These are phyloP conservation scores for Cryptococcus hybrid DNA, from an alignment of 1,284 basidiomycete genomes.

Conservation along the genomic window DNA sequence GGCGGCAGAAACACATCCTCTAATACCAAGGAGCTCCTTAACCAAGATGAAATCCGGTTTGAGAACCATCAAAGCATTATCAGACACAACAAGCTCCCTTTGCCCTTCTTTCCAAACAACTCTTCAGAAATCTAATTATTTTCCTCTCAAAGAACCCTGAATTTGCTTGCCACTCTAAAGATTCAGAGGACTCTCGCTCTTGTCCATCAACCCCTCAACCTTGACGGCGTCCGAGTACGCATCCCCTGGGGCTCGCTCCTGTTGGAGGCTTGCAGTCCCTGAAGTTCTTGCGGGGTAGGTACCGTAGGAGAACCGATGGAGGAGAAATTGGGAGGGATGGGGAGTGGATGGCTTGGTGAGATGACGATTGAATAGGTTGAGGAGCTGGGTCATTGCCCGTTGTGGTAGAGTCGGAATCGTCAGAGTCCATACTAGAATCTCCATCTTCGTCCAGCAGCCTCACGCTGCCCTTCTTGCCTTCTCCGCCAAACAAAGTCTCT, in stretches of 20 bases:
- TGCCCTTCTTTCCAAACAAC: no score
- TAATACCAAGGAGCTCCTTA: no score
- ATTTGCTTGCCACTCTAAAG: slow-evolving; percentile 6
- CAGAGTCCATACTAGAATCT: slow-evolving; percentile 58
- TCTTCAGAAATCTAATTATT: no score
- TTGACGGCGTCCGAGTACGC: slow-evolving; percentile 59
- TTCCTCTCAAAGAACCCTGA: no score
- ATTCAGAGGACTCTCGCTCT: slow-evolving; percentile 67
- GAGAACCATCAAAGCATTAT: no score
- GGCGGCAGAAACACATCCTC: no score
- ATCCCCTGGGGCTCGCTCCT: slow-evolving; percentile 57
- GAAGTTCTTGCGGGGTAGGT: slow-evolving; percentile 34
- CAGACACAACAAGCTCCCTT: no score
- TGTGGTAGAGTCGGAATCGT: slow-evolving; percentile 60
- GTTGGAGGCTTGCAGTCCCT: slow-evolving; percentile 8
- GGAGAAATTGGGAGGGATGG: slow-evolving; percentile 32
- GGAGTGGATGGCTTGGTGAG: background rate
- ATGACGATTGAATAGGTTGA: slow-evolving; percentile 3
- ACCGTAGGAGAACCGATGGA: slow-evolving; percentile 44
- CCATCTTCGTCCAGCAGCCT: slow-evolving; percentile 52
- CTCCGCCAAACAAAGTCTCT: slow-evolving; percentile 8
- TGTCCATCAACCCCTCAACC: slow-evolving; percentile 69
- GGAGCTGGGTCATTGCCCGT: slow-evolving; percentile 49
- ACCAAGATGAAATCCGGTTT: no score
- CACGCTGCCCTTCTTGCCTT: slow-evolving; percentile 23